Evolutionary conservation across 2,329 filamentous ascomycete species (phyloP), one percentile per base, ranked within the genome.

Genomic region (Xylariaceae sp.): DNA sequence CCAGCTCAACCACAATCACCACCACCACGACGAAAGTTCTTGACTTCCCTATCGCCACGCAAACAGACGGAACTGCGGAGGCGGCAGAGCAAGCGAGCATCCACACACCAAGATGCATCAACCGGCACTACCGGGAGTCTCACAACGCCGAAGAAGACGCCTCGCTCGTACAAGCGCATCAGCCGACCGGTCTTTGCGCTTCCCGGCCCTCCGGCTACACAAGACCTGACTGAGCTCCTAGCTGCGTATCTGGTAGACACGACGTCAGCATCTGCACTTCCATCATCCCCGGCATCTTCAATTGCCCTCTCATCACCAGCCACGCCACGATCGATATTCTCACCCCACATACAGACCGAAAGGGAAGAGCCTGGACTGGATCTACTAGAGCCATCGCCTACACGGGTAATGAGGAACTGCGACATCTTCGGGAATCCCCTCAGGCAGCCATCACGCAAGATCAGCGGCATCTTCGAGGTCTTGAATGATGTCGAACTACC

Each of bases 401-500:
- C 54, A 18, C 42, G 53, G 31, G 44, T 42, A 7, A 46, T 43
- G 19, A 14, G 19, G 5, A 42, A 47, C n/a, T 36, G 46, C 11
- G 45, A 47, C 15, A 53, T 54, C 14, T 59, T 60, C 12, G 44
- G 54, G 11, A 52, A 42, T 31, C 54, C 55, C 3, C 50, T 53
- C 43, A 53, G 45, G 17, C 44, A 52, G 6, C 55, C 53, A n/a
- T 39, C 49, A 7, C 48, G 51, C 19, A 61, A 61, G 11, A 62
- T 62, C 31, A 60, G 59, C 30, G 59, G 58, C 17, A 62, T 62
- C 39, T 62, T 62, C 17, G 59, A 62, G 44, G 54, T 61, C n/a
- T 30, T 62, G 17, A 51, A 52, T 11, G 57, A 59, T 38, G 48
- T 46, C 6, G 41, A 32, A 27, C 36, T 48, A 11, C 19, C 31